Percentiles rank a stretch among this genome's conserved stretches.
Conservation (phyloP, 805 yeast genomes). For the Candida cerambycidarum region DNA sequence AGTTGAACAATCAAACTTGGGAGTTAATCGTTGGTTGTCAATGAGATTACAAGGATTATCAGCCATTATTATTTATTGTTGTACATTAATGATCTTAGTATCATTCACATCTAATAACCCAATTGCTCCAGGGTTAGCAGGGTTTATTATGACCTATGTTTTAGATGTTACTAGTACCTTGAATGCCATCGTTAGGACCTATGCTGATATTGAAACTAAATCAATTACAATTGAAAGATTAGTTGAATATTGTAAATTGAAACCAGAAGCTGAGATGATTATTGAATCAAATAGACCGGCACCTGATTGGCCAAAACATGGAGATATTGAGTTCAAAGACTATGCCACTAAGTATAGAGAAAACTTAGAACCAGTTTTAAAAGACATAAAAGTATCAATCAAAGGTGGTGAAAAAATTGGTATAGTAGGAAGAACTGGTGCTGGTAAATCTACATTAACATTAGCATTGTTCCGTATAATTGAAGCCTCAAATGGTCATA, state of each 20-base stretch:
- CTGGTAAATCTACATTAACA: conserved; percentile 88
- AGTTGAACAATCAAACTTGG: conserved; percentile 22
- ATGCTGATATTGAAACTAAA: conserved; percentile 36
- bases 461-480: conserved; percentile 82
- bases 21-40: conserved; percentile 35
- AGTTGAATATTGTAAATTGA: conserved; percentile 35
- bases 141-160: conserved; percentile 38
- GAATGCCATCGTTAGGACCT: conserved; percentile 30
- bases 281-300: conserved; percentile 37
- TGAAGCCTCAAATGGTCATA: conserved; percentile 70
- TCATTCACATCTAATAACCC: conserved; percentile 23
- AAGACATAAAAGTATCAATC: conserved; percentile 61
- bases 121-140: conserved; percentile 34
- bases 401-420: conserved; percentile 84
- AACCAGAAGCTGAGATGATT: conserved; percentile 46
- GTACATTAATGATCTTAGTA: conserved; percentile 27
- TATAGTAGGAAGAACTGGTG: conserved; percentile 96
- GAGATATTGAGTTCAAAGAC: conserved; percentile 63
- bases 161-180: conserved; percentile 31
- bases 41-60: conserved; percentile 39
- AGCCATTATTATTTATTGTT: conserved; percentile 29
- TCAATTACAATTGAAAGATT: conserved; percentile 38
- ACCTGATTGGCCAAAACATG: conserved; percentile 68
- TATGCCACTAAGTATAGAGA: conserved; percentile 86
- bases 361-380: conserved; percentile 76